Conservation (phyloP, 1,139 yeast species). For the Candida labiduridarum region DNA sequence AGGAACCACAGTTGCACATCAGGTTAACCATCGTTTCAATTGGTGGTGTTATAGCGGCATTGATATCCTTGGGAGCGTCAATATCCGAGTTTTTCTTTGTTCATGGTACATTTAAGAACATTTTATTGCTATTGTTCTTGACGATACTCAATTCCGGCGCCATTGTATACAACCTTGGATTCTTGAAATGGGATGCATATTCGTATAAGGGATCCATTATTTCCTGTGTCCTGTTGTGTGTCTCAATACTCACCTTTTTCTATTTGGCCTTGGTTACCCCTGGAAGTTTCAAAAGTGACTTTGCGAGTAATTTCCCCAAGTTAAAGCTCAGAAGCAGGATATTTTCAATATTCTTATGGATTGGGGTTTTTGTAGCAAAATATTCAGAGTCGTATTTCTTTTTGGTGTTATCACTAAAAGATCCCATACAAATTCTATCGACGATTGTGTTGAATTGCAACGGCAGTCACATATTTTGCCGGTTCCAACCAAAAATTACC, state of each 20-base stretch:
- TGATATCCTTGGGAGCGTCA: slow-evolving; percentile 65
- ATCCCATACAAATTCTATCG: slow-evolving; percentile 72
- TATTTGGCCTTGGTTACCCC: slow-evolving; percentile 60
- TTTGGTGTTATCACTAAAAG: slow-evolving; percentile 73
- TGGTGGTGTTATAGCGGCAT: slow-evolving; percentile 72
- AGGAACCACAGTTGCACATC: slow-evolving; percentile 15
- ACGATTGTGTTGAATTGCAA: slow-evolving; percentile 64
- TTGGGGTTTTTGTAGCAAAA: slow-evolving; percentile 68
- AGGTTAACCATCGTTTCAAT: slow-evolving; percentile 45
- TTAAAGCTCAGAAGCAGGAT: slow-evolving; percentile 52
- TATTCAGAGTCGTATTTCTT: slow-evolving; percentile 82
- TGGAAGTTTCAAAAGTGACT: slow-evolving; percentile 34
- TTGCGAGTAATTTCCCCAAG: slow-evolving; percentile 45
- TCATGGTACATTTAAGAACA: slow-evolving; percentile 71
- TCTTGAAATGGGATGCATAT: slow-evolving; percentile 52
- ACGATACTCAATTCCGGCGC: slow-evolving; percentile 59
- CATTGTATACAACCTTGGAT: slow-evolving; percentile 58
- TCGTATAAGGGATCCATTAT: slow-evolving; percentile 53
- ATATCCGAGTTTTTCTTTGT: slow-evolving; percentile 65
- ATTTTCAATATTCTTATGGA: slow-evolving; percentile 68
- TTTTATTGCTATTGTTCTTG: slow-evolving; percentile 47
- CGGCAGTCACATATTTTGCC: slow-evolving; percentile 56
- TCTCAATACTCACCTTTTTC: slow-evolving; percentile 62
- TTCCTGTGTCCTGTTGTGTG: slow-evolving; percentile 58
- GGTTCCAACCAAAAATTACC: slow-evolving; percentile 59